Base-by-base conservation (phyloP, 495 filamentous ascomycete species). In the Tuber calosporum region DNA sequence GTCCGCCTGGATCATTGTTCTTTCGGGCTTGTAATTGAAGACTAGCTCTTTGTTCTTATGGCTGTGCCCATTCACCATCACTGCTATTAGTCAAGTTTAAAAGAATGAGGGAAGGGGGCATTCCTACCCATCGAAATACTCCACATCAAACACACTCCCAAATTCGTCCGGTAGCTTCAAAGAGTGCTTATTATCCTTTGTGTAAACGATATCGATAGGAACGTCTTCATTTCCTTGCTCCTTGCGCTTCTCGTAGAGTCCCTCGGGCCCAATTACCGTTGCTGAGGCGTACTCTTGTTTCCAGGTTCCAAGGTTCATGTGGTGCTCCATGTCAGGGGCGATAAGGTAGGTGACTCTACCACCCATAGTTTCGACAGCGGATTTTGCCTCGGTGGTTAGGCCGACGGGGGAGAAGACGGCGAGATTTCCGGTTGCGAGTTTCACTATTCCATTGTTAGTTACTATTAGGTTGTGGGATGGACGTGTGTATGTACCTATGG, bases 381-480 rank as follows among this genome's bases (percentile, higher is more conserved):
- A 84, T 73, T 87, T 87, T n/a, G 93, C 90, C 73, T 92, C 90
- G 3, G 89, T 85, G 0, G 94, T 97, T 39, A 97, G 87, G 22
- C 87, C 89, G 39, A 93, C 90, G 40, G 95, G 95, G 4, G 93
- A 97, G 87, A 97, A 97, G 77, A 99, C 90, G 72, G 93, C 93
- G 67, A 99, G 87, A 45, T 87, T 84, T 70, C 93, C 93, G 13
- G 89, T 88, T 58, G 86, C 84, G 76, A 99, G 88, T 70, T 88
- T 79, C 69, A 69, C 13, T 43, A 70, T 20, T n/a, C 45, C 20
- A 11, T 22, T 22, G 45, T 53, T 11, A 53, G 45, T 26, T 20
- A 53, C 9, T 26, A 8, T 7, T 53, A n/a, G n/a, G 22, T n/a
- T 2, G 22, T 53, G 7, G 22, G 45, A n/a, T 53, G 45, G 66